A percentile compares a stretch with the other conserved stretches of the same genome.
Conservation (phyloP, 2,329 filamentous ascomycete species). For the Monilinia fructicola region DNA sequence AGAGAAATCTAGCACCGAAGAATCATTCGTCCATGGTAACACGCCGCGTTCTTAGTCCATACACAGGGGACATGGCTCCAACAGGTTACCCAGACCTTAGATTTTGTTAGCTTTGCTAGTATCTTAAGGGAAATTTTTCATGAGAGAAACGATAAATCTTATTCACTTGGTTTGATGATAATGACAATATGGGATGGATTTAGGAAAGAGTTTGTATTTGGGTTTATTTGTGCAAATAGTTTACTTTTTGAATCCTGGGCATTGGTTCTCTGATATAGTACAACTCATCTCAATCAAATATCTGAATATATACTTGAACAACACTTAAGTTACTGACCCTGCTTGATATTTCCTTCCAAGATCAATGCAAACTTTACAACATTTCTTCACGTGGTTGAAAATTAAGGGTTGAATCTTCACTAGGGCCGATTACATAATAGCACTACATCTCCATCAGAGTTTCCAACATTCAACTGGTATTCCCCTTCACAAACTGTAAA, state of each 20-base stretch:
- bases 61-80: not conserved
- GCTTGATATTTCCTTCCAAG: not conserved
- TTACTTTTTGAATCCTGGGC: not conserved
- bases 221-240: not conserved
- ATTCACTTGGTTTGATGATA: not conserved
- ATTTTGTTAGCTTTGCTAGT: not conserved
- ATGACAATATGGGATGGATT: not conserved
- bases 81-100: not conserved
- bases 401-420: not conserved
- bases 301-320: not conserved
- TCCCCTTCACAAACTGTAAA: not conserved
- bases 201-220: no score
- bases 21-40: conserved; percentile 3
- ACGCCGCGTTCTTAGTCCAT: not conserved
- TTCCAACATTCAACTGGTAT: not conserved
- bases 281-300: not conserved
- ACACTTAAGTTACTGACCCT: not conserved
- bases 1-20: conserved; percentile 6
- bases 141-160: not conserved
- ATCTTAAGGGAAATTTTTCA: not conserved
- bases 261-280: not conserved
- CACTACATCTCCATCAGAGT: not conserved
- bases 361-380: not conserved
- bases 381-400: not conserved
- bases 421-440: conserved; percentile 17